phyloP scores from a whole-genome alignment of 352 stramenopile genomes.

The Globisporangium barbulae region DNA sequence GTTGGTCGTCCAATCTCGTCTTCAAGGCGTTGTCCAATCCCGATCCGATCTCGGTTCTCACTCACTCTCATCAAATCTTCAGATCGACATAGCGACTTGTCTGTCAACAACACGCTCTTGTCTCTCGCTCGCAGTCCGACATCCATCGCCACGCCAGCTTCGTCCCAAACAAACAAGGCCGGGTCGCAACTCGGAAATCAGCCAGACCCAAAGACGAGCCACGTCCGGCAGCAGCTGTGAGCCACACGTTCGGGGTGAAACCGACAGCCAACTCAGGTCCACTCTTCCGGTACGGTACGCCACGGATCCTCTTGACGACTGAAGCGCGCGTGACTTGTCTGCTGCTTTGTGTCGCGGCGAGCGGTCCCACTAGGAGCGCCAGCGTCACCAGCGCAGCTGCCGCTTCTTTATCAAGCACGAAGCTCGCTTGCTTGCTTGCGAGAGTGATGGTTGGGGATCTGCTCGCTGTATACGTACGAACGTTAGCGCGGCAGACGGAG shows the following conservation, averaged over 20 bases:
- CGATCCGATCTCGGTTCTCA: background rate
- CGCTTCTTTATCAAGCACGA: background rate
- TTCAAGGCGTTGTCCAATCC: background rate
- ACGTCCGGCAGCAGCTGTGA: background rate
- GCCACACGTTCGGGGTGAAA: slow-evolving; percentile 8
- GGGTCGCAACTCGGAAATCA: background rate
- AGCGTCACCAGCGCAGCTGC: background rate
- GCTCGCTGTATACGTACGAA: background rate
- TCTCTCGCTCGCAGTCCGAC: background rate
- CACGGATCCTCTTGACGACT: background rate
- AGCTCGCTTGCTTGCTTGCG: background rate
- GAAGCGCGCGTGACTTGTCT: too few relatives aligned
- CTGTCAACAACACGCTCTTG: background rate
- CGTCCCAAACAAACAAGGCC: too few relatives aligned
- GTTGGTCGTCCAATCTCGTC: too few relatives aligned
- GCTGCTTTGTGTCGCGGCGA: background rate
- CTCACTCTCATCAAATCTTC: background rate
- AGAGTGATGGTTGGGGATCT: background rate
- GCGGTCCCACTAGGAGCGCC: background rate
- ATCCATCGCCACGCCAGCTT: background rate
- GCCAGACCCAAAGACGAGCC: background rate
- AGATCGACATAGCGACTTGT: background rate
- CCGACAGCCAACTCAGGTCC: background rate
- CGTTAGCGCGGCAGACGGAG: background rate
- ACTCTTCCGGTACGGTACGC: background rate